Conservation (phyloP, 2,329 filamentous ascomycete species). For the Sphaerulina vaccinii region DNA sequence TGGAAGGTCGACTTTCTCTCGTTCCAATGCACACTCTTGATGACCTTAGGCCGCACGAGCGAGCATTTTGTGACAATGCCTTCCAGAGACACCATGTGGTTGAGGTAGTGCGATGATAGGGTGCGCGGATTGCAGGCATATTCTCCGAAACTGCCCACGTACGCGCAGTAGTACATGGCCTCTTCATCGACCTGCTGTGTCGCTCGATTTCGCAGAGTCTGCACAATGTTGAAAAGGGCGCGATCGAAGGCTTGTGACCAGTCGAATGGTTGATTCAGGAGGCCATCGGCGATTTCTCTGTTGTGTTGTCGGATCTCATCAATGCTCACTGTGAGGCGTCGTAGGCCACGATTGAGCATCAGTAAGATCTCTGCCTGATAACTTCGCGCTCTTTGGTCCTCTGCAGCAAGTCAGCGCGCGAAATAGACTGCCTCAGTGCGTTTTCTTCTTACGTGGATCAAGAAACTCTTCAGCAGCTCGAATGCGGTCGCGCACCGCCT, state of each 20-base stretch:
- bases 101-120: conserved; percentile 81
- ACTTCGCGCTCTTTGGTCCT: conserved; percentile 62
- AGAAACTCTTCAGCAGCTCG: conserved; percentile 89
- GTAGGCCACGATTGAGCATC: conserved; percentile 63
- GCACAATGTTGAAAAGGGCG: conserved; percentile 84
- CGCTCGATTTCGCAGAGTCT: conserved; percentile 72
- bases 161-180: conserved; percentile 90
- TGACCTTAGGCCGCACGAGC: conserved; percentile 91
- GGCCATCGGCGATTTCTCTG: conserved; percentile 71
- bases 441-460: conserved; percentile 72
- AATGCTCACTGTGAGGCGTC: conserved; percentile 62
- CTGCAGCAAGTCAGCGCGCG: conserved; percentile 38
- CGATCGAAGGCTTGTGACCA: conserved; percentile 84
- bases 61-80: conserved; percentile 97
- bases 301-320: conserved; percentile 91
- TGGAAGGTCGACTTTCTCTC: conserved; percentile 83
- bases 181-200: conserved; percentile 75
- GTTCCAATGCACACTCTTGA: conserved; percentile 96
- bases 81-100: conserved; percentile 95
- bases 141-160: conserved; percentile 91
- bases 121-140: conserved; percentile 94
- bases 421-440: not conserved
- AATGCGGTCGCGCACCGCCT: conserved; percentile 78
- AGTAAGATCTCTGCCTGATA: conserved; percentile 87
- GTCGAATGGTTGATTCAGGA: conserved; percentile 85